Conservation (phyloP, 495 filamentous ascomycete genomes). For the Staphylotrichum longicolle region DNA sequence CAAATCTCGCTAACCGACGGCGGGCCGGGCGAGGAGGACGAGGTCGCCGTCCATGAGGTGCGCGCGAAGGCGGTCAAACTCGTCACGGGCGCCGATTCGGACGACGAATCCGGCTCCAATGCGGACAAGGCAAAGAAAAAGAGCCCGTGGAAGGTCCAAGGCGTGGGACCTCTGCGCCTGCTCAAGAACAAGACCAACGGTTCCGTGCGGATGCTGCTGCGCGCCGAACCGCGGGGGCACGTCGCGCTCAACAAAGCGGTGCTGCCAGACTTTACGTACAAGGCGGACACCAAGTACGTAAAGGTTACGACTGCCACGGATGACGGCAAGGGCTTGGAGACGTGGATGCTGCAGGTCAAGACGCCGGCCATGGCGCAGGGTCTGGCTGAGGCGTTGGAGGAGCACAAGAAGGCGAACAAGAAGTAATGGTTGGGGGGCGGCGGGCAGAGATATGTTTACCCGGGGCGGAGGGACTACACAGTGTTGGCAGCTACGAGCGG, state of each 20-base stretch:
- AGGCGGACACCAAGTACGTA: slow-evolving; percentile 51
- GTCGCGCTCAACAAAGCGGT: slow-evolving; percentile 66
- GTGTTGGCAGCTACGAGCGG: background rate
- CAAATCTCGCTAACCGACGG: slow-evolving; percentile 62
- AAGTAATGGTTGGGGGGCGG: slow-evolving; percentile 26
- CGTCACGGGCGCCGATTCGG: slow-evolving; percentile 32
- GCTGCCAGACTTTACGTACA: slow-evolving; percentile 58
- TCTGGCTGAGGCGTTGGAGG: slow-evolving; percentile 48
- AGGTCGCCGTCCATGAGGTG: slow-evolving; percentile 60
- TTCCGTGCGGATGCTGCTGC: slow-evolving; percentile 61
- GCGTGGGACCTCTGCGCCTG: slow-evolving; percentile 63
- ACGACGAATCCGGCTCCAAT: slow-evolving; percentile 36
- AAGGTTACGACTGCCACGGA: slow-evolving; percentile 55
- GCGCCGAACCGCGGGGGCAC: slow-evolving; percentile 67
- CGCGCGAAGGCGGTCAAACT: slow-evolving; percentile 61
- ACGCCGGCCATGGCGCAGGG: slow-evolving; percentile 45
- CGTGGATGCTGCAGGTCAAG: slow-evolving; percentile 66
- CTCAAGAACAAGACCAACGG: slow-evolving; percentile 65
- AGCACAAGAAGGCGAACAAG: slow-evolving; percentile 47
- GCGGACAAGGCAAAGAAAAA: slow-evolving; percentile 38
- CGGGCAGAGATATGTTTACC: background rate
- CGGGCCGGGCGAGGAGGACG: slow-evolving; percentile 69
- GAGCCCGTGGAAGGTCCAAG: slow-evolving; percentile 57
- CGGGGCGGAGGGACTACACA: background rate
- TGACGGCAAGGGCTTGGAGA: slow-evolving; percentile 51